Evolutionary conservation across 2,329 filamentous ascomycete species (phyloP).

Genomic region (Aspergillus spinulosporus): DNA sequence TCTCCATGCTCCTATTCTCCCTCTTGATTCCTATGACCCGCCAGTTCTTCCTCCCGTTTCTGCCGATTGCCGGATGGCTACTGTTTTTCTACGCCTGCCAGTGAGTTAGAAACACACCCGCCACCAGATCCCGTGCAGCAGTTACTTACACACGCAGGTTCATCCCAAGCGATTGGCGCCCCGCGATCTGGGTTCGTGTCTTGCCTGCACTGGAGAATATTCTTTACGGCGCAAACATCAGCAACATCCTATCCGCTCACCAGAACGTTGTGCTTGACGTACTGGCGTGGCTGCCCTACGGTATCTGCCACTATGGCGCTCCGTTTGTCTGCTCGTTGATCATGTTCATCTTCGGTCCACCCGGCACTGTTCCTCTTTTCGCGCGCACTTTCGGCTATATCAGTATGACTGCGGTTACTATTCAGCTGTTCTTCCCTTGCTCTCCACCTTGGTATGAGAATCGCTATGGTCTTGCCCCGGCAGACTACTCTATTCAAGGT

Average conservation of each 20-base stretch:
- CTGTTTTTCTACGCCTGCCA: conserved; percentile 91
- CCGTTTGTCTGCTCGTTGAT: conserved; percentile 75
- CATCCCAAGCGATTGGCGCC: conserved; percentile 82
- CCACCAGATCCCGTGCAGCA: neutral
- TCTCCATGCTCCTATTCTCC: conserved; percentile 66
- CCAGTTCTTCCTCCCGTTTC: conserved; percentile 86
- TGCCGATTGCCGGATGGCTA: conserved; percentile 82
- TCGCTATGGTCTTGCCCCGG: conserved; percentile 82
- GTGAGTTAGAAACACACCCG: conserved; percentile 57
- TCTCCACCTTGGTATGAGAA: conserved; percentile 98
- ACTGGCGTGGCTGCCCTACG: conserved; percentile 90
- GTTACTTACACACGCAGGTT: conserved; percentile 59
- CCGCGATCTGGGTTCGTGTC: conserved; percentile 93
- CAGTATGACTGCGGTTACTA: conserved; percentile 81
- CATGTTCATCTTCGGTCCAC: conserved; percentile 86
- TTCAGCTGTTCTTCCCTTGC: conserved; percentile 89
- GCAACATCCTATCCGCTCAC: conserved; percentile 91
- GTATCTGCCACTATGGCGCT: conserved; percentile 83
- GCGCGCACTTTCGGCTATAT: conserved; percentile 89
- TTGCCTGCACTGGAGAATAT: conserved; percentile 94
- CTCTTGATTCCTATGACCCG: conserved; percentile 79
- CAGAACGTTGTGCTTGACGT: conserved; percentile 81
- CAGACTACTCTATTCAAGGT: conserved; percentile 87
- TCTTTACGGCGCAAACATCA: conserved; percentile 90
- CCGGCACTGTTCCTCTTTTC: conserved; percentile 80